A percentile compares a stretch with the other conserved stretches of the same genome.
Evolutionary conservation across 805 yeast genomes (phyloP).

Genomic region (Scheffersomyces lignosus): DNA sequence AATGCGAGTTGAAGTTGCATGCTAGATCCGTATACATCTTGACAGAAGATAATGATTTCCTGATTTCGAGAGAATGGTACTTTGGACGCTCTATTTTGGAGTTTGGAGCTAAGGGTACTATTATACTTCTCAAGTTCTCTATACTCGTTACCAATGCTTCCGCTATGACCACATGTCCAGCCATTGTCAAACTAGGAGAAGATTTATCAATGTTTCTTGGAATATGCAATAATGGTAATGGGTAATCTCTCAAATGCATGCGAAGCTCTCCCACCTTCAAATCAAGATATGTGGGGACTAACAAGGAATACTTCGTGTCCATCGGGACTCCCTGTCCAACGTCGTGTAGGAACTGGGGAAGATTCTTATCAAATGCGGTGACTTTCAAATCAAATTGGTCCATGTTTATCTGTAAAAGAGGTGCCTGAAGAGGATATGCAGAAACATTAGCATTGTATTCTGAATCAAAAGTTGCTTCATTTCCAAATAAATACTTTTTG

Average conservation of each 20-base stretch:
- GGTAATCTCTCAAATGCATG: conserved; percentile 79
- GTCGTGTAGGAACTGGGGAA: conserved; percentile 63
- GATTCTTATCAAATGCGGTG: conserved; percentile 27
- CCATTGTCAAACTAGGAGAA: conserved; percentile 29
- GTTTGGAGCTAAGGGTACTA: conserved; percentile 58
- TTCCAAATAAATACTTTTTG: conserved; percentile 34
- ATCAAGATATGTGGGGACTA: conserved; percentile 64
- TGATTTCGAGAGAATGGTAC: conserved; percentile 60
- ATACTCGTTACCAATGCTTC: conserved; percentile 58
- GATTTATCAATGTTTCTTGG: conserved; percentile 46
- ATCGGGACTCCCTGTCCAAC: conserved; percentile 83
- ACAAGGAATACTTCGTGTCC: conserved; percentile 64
- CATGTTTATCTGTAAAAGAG: conserved; percentile 33
- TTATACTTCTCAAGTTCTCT: conserved; percentile 57
- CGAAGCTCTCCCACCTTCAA: conserved; percentile 61
- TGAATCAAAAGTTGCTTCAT: conserved; percentile 20
- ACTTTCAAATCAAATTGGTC: conserved; percentile 25
- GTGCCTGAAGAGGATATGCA: conserved; percentile 34
- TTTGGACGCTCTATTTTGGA: conserved; percentile 11
- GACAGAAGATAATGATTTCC: conserved; percentile 74
- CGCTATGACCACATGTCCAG: conserved; percentile 67
- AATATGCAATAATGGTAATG: conserved; percentile 75
- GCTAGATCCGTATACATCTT: conserved; percentile 66
- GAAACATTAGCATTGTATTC: conserved; percentile 25
- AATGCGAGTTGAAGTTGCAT: conserved; percentile 52